phyloP scores from a whole-genome alignment of 352 stramenopile genomes.

The Globisporangium splendens region DNA sequence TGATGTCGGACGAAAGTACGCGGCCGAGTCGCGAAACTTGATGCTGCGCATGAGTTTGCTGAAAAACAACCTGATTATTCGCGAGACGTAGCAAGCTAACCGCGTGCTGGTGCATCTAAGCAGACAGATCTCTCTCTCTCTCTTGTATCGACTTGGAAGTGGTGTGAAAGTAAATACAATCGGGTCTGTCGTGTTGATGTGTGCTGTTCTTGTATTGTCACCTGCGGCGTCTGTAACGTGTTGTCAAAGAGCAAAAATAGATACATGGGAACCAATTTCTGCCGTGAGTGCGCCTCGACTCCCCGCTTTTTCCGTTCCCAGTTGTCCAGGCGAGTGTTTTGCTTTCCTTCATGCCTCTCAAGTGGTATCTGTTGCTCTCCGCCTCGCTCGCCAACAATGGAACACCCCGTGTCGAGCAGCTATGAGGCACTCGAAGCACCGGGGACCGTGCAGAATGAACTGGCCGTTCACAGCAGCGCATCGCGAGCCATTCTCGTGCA shows the following conservation, averaged over 20 bases:
- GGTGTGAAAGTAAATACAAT: no score
- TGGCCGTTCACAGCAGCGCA: conserved; percentile 44
- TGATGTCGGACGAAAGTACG: conserved; percentile 77
- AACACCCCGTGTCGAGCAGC: conserved; percentile 1
- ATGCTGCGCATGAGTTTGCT: conserved; percentile 84
- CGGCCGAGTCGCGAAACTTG: conserved; percentile 74
- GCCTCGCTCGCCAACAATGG: not conserved
- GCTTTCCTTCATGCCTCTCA: not conserved
- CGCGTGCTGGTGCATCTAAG: no score
- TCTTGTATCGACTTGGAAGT: no score
- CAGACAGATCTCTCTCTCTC: no score
- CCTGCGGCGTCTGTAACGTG: no score
- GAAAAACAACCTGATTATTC: conserved; percentile 83
- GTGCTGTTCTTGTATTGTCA: no score
- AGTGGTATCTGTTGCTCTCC: not conserved
- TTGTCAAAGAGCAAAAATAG: no score
- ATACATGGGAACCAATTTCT: no score
- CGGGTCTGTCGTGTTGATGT: no score
- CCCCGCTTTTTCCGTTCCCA: no score
- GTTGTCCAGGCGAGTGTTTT: not conserved
- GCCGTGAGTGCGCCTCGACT: no score
- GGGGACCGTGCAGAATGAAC: conserved; percentile 42
- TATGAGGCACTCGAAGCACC: conserved; percentile 24
- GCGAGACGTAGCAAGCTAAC: conserved; percentile 38
- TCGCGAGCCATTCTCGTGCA: conserved; percentile 62